These are phyloP conservation scores for Fusarium sp. DNA, from an alignment of 2,329 filamentous ascomycete genomes.

Conservation along the genomic window DNA sequence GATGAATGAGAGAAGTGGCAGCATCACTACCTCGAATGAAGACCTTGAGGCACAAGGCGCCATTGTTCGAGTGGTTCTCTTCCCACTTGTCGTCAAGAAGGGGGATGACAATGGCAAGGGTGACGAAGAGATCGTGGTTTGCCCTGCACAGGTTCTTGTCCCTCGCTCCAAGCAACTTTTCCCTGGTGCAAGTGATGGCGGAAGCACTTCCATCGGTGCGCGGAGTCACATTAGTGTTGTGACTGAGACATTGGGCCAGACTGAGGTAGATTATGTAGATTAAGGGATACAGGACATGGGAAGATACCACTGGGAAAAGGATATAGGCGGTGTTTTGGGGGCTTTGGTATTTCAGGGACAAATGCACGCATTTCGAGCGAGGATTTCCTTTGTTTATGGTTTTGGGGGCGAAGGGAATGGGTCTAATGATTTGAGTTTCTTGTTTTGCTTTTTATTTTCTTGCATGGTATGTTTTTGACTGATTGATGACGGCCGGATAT, in stretches of 20 bases:
- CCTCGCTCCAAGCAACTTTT: conserved; percentile 63
- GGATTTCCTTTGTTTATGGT: conserved; percentile 26
- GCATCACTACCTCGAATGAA: conserved; percentile 72
- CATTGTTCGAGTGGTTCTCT: conserved; percentile 91
- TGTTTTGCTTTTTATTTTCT: conserved; percentile 17
- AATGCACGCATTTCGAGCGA: conserved; percentile 23
- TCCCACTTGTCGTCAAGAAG: conserved; percentile 96
- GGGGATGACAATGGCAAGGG: conserved; percentile 89
- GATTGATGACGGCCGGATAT: conserved; percentile 14
- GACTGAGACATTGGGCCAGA: conserved; percentile 52
- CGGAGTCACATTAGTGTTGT: conserved; percentile 57
- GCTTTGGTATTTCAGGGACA: conserved; percentile 15
- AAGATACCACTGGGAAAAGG: conserved; percentile 40
- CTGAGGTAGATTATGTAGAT: conserved; percentile 54
- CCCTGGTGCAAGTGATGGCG: conserved; percentile 66
- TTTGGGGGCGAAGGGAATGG: conserved; percentile 8
- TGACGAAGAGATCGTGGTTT: conserved; percentile 95
- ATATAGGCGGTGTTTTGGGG: conserved; percentile 37
- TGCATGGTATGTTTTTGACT: conserved; percentile 9
- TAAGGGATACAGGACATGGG: conserved; percentile 49
- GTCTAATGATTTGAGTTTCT: conserved; percentile 38
- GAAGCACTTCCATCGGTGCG: conserved; percentile 59
- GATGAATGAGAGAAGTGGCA: conserved; percentile 92
- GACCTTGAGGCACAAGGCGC: conserved; percentile 82
- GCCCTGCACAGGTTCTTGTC: conserved; percentile 92